Evolutionary conservation across 192 early-diverging fungal species (phyloP), one percentile per base, ranked within the genome.

Genomic region (Coemansia sp.): DNA sequence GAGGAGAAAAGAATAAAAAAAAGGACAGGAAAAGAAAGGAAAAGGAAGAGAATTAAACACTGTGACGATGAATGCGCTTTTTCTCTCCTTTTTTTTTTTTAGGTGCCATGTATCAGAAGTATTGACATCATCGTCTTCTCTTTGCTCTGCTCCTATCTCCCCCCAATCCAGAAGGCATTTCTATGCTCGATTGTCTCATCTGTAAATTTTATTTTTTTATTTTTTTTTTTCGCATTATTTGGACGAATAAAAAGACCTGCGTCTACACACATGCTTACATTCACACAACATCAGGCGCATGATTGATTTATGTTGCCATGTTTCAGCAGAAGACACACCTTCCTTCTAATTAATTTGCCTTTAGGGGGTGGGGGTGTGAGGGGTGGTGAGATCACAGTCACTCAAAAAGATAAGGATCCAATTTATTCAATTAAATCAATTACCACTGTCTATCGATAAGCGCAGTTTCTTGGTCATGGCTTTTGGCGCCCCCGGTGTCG

Each of bases 391-490:
- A 28, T 28, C 22, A 28, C 22, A 28, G 22, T 28, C 22, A 28
- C 22, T 28, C 22, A 28, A 28, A 28, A 28, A 28, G 22, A 28
- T 28, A 28, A 34, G 12, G 1, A 38, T 38, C 41, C 52, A 37
- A 22, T 62, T 5, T 28, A 28, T 28, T 28, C 22, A 28, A 28
- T 28, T 28, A 1, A 28, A 28, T 60, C 38, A 66, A 28, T 37
- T 64, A 4, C 65, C 57, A 15, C 53, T 45, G 39, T 83, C 80
- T 3, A 83, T 67, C 9, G 81, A 83, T 12, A 83, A 65, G 20
- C 70, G 63, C 33, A 83, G 68, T 65, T 83, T 83, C 57, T 83
- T 83, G 0, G 76, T 75, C 15, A 58, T 48, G 15, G 57, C 18
- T 28, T 51, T 48, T 6, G 68, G 69, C 8, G 53, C 65, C 0